Conservation (phyloP, 352 stramenopile species). For the Pythium aphanidermatum region DNA sequence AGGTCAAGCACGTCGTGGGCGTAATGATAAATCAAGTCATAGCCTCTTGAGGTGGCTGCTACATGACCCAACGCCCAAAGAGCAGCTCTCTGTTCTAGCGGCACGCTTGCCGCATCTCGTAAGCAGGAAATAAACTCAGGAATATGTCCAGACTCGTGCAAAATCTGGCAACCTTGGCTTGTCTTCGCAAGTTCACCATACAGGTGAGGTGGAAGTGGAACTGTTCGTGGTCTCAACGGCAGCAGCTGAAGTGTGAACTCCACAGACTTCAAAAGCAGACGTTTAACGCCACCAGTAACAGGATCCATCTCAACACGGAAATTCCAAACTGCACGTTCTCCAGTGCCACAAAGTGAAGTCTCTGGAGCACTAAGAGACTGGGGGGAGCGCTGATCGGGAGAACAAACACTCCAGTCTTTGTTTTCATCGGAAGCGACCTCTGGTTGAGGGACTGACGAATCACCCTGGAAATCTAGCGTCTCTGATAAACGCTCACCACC, state of each 20-base stretch:
- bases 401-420: conserved; percentile 87
- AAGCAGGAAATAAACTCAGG: conserved; percentile 79
- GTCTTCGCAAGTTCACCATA: conserved; percentile 87
- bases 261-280: conserved; percentile 82
- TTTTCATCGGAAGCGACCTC: conserved; percentile 75
- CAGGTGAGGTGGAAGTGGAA: conserved; percentile 75
- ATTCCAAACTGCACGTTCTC: conserved; percentile 84
- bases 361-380: conserved; percentile 63
- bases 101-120: conserved; percentile 73
- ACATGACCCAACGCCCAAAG: conserved; percentile 83
- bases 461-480: conserved; percentile 52
- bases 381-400: conserved; percentile 69
- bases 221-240: conserved; percentile 64
- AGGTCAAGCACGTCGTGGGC: conserved; percentile 78
- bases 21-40: conserved; percentile 77
- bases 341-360: conserved; percentile 70
- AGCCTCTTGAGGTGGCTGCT: conserved; percentile 66
- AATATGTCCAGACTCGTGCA: conserved; percentile 74
- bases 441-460: conserved; percentile 46
- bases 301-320: conserved; percentile 85
- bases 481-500: conserved; percentile 69
- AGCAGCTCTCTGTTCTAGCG: conserved; percentile 79
- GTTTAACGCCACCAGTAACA: conserved; percentile 53
- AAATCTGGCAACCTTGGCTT: conserved; percentile 68
- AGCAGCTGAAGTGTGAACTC: conserved; percentile 86